Conservation (phyloP, 768 basidiomycete genomes). For the Hortiboletus flavorubellus region DNA sequence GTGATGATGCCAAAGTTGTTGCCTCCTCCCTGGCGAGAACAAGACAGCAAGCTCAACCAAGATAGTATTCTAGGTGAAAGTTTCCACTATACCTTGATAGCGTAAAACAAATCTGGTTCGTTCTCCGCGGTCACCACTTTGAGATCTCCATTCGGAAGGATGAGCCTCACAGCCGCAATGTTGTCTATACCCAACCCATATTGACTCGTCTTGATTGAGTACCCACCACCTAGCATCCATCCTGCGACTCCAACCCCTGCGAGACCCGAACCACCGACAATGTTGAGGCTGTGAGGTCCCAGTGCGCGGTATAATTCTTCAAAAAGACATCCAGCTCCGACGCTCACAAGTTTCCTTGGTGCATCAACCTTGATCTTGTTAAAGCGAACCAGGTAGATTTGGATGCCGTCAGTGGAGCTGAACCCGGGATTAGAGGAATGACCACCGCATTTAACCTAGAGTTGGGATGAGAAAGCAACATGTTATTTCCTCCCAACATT, state of each 20-base stretch:
- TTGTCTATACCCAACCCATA: conserved; percentile 35
- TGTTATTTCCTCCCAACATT: neutral
- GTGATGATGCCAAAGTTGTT: conserved; percentile 31
- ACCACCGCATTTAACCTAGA: conserved; percentile 33
- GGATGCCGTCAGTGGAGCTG: conserved; percentile 31
- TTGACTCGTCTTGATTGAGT: conserved; percentile 33
- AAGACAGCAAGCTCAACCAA: neutral
- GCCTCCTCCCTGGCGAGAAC: conserved; percentile 15
- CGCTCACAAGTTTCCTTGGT: conserved; percentile 1
- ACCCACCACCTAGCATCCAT: conserved; percentile 34
- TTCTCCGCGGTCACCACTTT: neutral
- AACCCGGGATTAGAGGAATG: conserved; percentile 28
- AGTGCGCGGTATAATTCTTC: conserved; percentile 27
- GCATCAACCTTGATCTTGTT: conserved; percentile 6
- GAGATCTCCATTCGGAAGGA: conserved; percentile 28
- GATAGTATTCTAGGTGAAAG: neutral
- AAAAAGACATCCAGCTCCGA: conserved; percentile 29
- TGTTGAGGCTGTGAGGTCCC: conserved; percentile 7
- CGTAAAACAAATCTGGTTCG: neutral
- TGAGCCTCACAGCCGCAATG: conserved; percentile 25
- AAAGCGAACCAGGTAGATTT: conserved; percentile 26
- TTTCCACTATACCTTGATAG: neutral
- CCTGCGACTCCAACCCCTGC: conserved; percentile 31
- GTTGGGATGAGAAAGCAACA: neutral
- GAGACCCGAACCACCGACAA: conserved; percentile 22